Evolutionary conservation across 495 filamentous ascomycete species (phyloP), one percentile per base, ranked within the genome.

Genomic region (Annulohypoxylon nitens): DNA sequence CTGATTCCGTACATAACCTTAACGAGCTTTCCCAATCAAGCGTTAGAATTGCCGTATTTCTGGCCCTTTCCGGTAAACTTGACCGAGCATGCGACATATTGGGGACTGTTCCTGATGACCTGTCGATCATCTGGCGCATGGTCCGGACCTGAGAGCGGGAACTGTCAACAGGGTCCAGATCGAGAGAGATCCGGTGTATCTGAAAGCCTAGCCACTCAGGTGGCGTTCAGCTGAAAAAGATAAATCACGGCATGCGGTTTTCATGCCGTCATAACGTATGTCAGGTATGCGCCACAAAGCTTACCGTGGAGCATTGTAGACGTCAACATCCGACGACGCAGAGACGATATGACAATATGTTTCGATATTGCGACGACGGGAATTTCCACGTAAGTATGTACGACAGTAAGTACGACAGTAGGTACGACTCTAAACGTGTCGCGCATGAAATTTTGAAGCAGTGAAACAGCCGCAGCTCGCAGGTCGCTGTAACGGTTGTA

Each of bases 401-500:
- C 45, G 45, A 33, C 39, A 43, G 61, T 58, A 41, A 5, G 65
- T 41, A 51, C 45, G 45, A 33, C 39, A 30, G 48, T 58, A 41
- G n/a, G 60, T 55, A 58, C 25, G 16, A 34, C 34, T 57, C 48
- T 47, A 18, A 39, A 45, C 16, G 30, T 57, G 26, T 45, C 41
- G 63, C 72, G 72, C 72, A 75, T 74, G 36, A 74, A 67, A 59
- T 67, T 64, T 12, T 30, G 50, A 66, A 47, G 39, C 59, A 63
- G 63, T 75, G 72, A 75, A 75, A 75, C 72, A 75, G 72, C 72
- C 72, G 67, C 63, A 54, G 58, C 26, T 16, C 72, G 67, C 63
- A 54, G 58, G 12, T 16, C 63, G 63, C 45, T 70, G 72, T 69
- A 75, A 75, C 67, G 67, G 72, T 75, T 64, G 72, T 75, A 75